A percentile compares a stretch with the other conserved stretches of the same genome.
Conservation (phyloP, 352 stramenopile species). For the Globisporangium cylindrosporum region DNA sequence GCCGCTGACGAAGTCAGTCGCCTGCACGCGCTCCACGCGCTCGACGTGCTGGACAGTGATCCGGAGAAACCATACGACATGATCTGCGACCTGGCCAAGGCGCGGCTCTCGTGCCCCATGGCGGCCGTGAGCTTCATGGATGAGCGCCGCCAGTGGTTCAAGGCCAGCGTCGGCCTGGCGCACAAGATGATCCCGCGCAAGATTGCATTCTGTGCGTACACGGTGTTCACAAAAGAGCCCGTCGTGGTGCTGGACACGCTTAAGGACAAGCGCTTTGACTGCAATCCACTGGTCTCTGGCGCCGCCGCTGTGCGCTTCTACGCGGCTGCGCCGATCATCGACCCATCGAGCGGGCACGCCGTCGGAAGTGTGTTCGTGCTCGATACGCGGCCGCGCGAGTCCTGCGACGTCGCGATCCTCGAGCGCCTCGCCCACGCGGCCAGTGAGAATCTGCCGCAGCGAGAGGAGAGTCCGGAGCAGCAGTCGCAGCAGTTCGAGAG, state of each 20-base stretch:
- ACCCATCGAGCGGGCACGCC: conserved; percentile 49
- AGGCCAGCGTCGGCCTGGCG: conserved; percentile 59
- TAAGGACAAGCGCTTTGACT: conserved; percentile 85
- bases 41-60: conserved; percentile 59
- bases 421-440: conserved; percentile 59
- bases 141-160: conserved; percentile 77
- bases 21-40: conserved; percentile 41
- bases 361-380: conserved; percentile 83
- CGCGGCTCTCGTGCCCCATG: conserved; percentile 63
- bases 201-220: conserved; percentile 80
- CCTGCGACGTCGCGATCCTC: conserved; percentile 65
- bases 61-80: conserved; percentile 68
- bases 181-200: conserved; percentile 80
- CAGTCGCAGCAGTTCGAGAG: conserved; percentile 9
- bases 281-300: conserved; percentile 88
- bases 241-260: conserved; percentile 87
- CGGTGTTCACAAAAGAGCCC: conserved; percentile 48
- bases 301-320: conserved; percentile 93
- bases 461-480: neutral
- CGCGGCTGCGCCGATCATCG: conserved; percentile 74
- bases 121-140: conserved; percentile 81
- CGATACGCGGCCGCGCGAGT: conserved; percentile 68
- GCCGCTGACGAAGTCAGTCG: conserved; percentile 49
- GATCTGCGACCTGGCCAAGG: conserved; percentile 77
- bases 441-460: conserved; percentile 48